These are phyloP conservation scores for Darksidea phi DNA, from an alignment of 495 filamentous ascomycete species.

Conservation along the genomic window DNA sequence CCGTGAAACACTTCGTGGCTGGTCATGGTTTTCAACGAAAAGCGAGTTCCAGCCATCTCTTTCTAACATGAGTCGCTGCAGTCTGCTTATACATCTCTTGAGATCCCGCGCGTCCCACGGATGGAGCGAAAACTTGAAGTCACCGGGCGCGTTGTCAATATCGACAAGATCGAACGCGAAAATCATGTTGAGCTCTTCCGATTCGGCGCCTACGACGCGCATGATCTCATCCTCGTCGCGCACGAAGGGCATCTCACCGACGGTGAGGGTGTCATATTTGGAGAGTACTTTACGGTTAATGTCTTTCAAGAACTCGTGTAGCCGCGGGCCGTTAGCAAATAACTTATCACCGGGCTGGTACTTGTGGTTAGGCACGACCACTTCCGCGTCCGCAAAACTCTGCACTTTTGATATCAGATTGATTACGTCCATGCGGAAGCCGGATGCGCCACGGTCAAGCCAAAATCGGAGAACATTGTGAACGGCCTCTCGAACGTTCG, in stretches of 20 bases:
- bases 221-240: conserved; percentile 49
- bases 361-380: conserved; percentile 42
- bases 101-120: conserved; percentile 49
- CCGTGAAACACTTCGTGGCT: conserved; percentile 51
- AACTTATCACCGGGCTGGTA: conserved; percentile 49
- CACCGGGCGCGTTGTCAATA: conserved; percentile 47
- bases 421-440: conserved; percentile 59
- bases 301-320: conserved; percentile 55
- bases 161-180: conserved; percentile 56
- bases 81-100: conserved; percentile 41
- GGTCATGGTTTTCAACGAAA: conserved; percentile 52
- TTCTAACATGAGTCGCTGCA: conserved; percentile 51
- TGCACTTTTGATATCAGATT: conserved; percentile 55
- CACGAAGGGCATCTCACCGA: conserved; percentile 52
- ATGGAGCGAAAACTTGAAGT: conserved; percentile 45
- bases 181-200: conserved; percentile 54
- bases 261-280: conserved; percentile 53
- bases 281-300: conserved; percentile 48
- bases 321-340: conserved; percentile 59
- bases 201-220: conserved; percentile 48
- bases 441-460: conserved; percentile 53
- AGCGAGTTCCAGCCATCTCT: conserved; percentile 55
- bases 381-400: conserved; percentile 47
- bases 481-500: conserved; percentile 49
- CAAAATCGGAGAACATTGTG: conserved; percentile 56